Evolutionary conservation across 768 basidiomycete genomes (phyloP), one percentile per base, ranked within the genome.

Genomic region (Suillus subluteus): DNA sequence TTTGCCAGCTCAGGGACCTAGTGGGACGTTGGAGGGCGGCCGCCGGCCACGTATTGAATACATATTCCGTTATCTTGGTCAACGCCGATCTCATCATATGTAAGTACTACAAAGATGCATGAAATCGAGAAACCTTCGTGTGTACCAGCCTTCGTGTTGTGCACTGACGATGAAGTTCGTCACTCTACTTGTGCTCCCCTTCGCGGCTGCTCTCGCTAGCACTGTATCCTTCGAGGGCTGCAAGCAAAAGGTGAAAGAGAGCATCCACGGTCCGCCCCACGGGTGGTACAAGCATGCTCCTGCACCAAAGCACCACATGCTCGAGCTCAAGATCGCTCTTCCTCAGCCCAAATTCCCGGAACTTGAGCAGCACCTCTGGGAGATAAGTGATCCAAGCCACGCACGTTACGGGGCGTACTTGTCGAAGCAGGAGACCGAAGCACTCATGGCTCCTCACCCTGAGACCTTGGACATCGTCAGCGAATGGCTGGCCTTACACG

Each of bases 351-450:
- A 86, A 70, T 87, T 88, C 69, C 69, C 74, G 48, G 72, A 75
- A 32, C 73, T 89, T 63, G 86, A 88, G 71, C 74, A 82, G 44
- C 83, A 85, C 55, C 74, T 89, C 6, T 84, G 79, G 73, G 84
- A 88, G 73, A 79, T 88, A n/a, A 87, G 86, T 70, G 80, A 88
- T 71, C 88, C 88, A 0, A 74, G 74, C 55, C 87, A 88, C 65
- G 67, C 73, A 37, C 84, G 84, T 43, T 88, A 88, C 70, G 87
- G 87, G 1, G 77, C 80, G 23, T 80, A 87, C 72, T 75, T 92
- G 48, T 83, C 88, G 65, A 89, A 89, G 74, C 86, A 84, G 63
- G 85, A 92, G 68, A 87, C 89, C 3, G 88, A 91, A 55, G 80
- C 72, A 2, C 78, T 91, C 55, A 82, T 91, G 62, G 81, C 86